Evolutionary conservation across 257 asterid species (phyloP).

Genomic region (Cruciata laevipes): DNA sequence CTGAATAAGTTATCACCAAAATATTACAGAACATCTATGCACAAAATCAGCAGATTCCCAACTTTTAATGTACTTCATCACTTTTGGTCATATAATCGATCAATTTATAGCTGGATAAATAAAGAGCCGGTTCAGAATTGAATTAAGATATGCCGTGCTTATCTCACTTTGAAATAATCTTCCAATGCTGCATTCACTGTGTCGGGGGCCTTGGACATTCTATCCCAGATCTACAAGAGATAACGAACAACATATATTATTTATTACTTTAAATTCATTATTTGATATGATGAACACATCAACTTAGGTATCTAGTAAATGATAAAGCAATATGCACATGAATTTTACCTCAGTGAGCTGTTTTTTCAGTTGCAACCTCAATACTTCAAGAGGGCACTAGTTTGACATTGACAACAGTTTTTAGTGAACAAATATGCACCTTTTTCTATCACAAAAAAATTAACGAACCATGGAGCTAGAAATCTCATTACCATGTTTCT

Average conservation of each 20-base stretch:
- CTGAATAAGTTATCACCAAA: slow-evolving; percentile 1
- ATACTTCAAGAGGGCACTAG: neutral
- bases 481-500: neutral
- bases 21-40: neutral
- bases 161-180: slow-evolving; percentile 2
- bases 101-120: neutral
- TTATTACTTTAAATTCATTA: neutral
- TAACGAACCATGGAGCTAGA: neutral
- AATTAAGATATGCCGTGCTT: neutral
- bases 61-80: neutral
- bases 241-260: neutral
- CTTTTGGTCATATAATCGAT: neutral
- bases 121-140: neutral
- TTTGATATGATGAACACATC: neutral
- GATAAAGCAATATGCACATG: neutral
- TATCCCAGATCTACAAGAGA: neutral
- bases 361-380: neutral
- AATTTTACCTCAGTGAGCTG: neutral
- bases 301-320: neutral
- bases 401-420: neutral
- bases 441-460: neutral
- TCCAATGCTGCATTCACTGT: neutral
- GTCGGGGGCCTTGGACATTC: neutral
- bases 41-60: no score
- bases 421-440: neutral